Percentiles rank a stretch among this genome's conserved stretches.
These are phyloP conservation scores for Diplodia mutila DNA, from an alignment of 2,329 filamentous ascomycete species.

Conservation along the genomic window DNA sequence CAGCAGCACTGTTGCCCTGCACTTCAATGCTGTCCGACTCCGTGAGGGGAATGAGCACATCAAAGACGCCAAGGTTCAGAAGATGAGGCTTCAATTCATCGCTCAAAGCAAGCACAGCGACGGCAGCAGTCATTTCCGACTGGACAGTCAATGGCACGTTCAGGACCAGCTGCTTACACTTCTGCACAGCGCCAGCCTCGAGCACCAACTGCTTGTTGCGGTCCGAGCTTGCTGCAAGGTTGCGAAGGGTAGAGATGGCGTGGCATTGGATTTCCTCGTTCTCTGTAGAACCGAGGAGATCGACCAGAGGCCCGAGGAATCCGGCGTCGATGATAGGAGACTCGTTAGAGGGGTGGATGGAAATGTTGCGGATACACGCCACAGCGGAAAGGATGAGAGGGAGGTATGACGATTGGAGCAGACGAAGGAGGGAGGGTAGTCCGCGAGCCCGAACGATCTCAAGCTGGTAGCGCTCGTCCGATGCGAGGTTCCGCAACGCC, in stretches of 20 bases:
- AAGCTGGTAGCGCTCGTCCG: constrained; percentile 97
- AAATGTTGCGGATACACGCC: constrained; percentile 98
- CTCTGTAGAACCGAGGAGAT: constrained; percentile 90
- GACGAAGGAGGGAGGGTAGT: constrained; percentile 79
- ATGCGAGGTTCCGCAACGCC: constrained; percentile 90
- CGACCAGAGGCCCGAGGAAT: constrained; percentile 90
- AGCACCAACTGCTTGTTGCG: constrained; percentile 97
- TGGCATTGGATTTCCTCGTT: constrained; percentile 99
- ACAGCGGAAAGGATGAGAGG: constrained; percentile 95
- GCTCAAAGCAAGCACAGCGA: constrained; percentile 91
- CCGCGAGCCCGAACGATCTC: constrained; percentile 93
- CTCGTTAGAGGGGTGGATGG: constrained; percentile 96
- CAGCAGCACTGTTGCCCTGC: constrained; percentile 96
- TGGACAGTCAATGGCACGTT: constrained; percentile 93
- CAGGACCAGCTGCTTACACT: constrained; percentile 95
- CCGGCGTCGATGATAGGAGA: constrained; percentile 98
- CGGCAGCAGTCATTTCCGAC: constrained; percentile 99
- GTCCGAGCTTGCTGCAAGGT: constrained; percentile 94
- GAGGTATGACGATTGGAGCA: constrained; percentile 93
- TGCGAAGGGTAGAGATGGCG: constrained; percentile 93
- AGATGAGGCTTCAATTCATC: constrained; percentile 94
- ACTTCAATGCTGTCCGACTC: constrained; percentile 97
- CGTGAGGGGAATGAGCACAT: constrained; percentile 92
- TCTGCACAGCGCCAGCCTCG: constrained; percentile 94
- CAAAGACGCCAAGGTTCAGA: constrained; percentile 89